Evolutionary conservation across 192 early-diverging fungal species (phyloP).

Genomic region (Obelidium mucronatum): DNA sequence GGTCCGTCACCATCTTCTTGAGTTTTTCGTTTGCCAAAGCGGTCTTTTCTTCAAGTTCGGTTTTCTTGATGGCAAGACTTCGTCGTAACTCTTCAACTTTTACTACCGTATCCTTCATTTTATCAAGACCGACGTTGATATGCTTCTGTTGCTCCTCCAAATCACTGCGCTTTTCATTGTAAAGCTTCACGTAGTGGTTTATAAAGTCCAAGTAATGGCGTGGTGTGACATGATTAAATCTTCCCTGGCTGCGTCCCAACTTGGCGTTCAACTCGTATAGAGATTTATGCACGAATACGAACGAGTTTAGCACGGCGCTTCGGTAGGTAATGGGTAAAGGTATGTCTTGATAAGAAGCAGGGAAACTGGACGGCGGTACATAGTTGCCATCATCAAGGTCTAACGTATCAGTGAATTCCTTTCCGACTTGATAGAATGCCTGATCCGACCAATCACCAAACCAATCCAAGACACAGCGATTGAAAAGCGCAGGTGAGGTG

Average conservation of each 20-base stretch:
- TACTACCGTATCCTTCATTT: slow-evolving; percentile 90
- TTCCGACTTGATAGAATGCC: slow-evolving; percentile 97
- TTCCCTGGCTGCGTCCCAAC: slow-evolving; percentile 81
- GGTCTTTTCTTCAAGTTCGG: slow-evolving; percentile 87
- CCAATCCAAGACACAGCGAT: slow-evolving; percentile 99
- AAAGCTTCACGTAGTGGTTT: slow-evolving; percentile 87
- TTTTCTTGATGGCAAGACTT: slow-evolving; percentile 85
- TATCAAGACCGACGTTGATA: slow-evolving; percentile 96
- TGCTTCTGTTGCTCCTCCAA: slow-evolving; percentile 99
- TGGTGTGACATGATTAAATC: slow-evolving; percentile 90
- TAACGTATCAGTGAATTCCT: slow-evolving; percentile 90
- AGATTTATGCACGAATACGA: slow-evolving; percentile 93
- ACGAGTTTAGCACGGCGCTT: slow-evolving; percentile 86
- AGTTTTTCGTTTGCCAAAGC: slow-evolving; percentile 94
- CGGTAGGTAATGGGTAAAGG: slow-evolving; percentile 77
- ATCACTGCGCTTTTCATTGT: slow-evolving; percentile 90
- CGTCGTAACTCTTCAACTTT: slow-evolving; percentile 94
- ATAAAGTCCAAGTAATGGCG: slow-evolving; percentile 99
- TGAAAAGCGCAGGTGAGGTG: slow-evolving; percentile 99
- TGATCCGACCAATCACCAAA: slow-evolving; percentile 99
- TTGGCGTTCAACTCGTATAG: slow-evolving; percentile 85
- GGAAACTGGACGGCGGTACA: slow-evolving; percentile 73
- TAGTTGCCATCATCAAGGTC: slow-evolving; percentile 85
- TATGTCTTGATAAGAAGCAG: slow-evolving; percentile 76
- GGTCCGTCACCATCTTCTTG: slow-evolving; percentile 92